Evolutionary conservation across 164 flowering plant genomes (phyloP).

Genomic region (Liquidambar formosana): DNA sequence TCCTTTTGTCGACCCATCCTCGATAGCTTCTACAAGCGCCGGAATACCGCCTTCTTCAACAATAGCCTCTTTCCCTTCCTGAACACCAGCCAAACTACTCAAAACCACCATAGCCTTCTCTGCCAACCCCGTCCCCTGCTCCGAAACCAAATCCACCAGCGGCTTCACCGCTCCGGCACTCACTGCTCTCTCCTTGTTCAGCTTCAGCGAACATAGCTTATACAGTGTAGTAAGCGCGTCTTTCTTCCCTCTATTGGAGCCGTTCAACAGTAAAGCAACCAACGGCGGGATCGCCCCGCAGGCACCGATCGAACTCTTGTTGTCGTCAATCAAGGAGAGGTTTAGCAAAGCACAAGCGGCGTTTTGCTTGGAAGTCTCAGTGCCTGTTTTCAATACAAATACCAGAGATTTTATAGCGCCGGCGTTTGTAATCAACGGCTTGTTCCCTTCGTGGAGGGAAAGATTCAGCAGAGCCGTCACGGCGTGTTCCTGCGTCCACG

Average conservation of each 20-base stretch:
- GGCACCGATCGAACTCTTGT: slow-evolving; percentile 80
- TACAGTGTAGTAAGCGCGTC: slow-evolving; percentile 92
- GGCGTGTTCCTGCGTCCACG: slow-evolving; percentile 87
- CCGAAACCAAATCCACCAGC: slow-evolving; percentile 70
- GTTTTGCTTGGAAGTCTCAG: slow-evolving; percentile 88
- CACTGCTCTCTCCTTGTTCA: slow-evolving; percentile 90
- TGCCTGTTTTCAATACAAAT: slow-evolving; percentile 86
- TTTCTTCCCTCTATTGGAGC: slow-evolving; percentile 81
- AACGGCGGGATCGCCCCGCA: slow-evolving; percentile 95
- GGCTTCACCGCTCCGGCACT: slow-evolving; percentile 86
- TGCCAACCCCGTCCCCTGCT: slow-evolving; percentile 70
- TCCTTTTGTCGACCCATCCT: slow-evolving; percentile 82
- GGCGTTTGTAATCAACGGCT: slow-evolving; percentile 40
- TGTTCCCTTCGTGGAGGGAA: slow-evolving; percentile 72
- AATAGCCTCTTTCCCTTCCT: slow-evolving; percentile 62
- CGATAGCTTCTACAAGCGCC: slow-evolving; percentile 87
- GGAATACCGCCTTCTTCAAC: slow-evolving; percentile 89
- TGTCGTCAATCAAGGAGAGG: slow-evolving; percentile 75
- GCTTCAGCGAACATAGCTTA: slow-evolving; percentile 67
- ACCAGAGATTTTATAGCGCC: slow-evolving; percentile 81
- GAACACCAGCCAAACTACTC: slow-evolving; percentile 73
- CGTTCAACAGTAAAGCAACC: slow-evolving; percentile 67
- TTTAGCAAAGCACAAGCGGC: slow-evolving; percentile 90
- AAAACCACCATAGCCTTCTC: slow-evolving; percentile 98
- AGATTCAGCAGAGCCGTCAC: slow-evolving; percentile 89